Evolutionary conservation across 768 basidiomycete genomes (phyloP), one percentile per base, ranked within the genome.

Genomic region (Lactarius sanguifluus): DNA sequence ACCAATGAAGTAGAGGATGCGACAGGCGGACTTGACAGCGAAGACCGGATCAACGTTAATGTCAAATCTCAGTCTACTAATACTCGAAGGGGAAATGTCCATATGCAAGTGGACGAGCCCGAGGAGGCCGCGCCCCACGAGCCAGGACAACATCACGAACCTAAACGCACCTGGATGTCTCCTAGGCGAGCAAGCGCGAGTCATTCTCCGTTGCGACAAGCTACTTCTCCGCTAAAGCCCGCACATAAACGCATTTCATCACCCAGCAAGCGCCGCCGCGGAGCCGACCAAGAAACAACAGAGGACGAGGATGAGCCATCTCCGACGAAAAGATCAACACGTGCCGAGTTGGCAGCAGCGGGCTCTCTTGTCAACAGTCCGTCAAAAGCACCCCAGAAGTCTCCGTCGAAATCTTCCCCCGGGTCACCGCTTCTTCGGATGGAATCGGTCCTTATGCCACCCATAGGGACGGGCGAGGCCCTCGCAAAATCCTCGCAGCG

Each of bases 1-100:
- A n/a, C 52, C 30, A 61, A 58, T 59, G 76, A 78, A 59, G 75
- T 72, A 10, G 76, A 76, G 47, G 70, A 72, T n/a, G 69, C 58
- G 5, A 66, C 75, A 5, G 64, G 65, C 13, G 20, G 69, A 20
- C 60, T 65, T 25, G 68, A 67, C 10, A 68, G 66, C 16, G 75
- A 69, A 16, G 69, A 62, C 16, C 69, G 64, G 43, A 61, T 73
- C 65, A 60, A 72, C 16, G 56, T 74, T 23, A 71, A 41, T n/a
- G 32, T 41, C 10, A 50, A 13, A 67, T 67, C 41, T 23, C 41
- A 50, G 28, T 23, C 55, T 23, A 13, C 15, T 3, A 36, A 25
- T 34, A n/a, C 47, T 32, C 47, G 40, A 62, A 38, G 4, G 15
- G 54, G 18, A 16, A 20, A 34, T 2, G 60, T 50, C 23, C 52